Evolutionary conservation across 2,329 filamentous ascomycete species (phyloP), one percentile per base, ranked within the genome.

Genomic region (Alternaria gaisen): DNA sequence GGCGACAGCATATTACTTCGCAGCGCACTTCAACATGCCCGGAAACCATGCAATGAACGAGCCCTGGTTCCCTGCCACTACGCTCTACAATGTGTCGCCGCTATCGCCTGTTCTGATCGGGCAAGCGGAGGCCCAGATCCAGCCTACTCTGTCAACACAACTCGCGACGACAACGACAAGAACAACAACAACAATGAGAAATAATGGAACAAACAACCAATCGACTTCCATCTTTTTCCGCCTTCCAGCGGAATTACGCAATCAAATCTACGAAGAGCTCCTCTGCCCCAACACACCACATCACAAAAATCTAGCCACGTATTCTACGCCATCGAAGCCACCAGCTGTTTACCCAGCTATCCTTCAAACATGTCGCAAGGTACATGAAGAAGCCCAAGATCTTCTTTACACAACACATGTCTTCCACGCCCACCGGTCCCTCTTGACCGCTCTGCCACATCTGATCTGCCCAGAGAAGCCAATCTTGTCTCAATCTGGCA

Each of bases 241-340:
- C 16, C 81, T 91, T 1, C 84, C 90, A 24, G 81, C 82, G 3
- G 88, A 91, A 68, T 81, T 91, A 4, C 83, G 84, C 38, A 85
- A 89, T 56, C 83, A 90, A 70, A 85, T 91, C 32, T 86, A 83
- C 72, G 64, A 68, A 30, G 68, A 72, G 30, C 73, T 83, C 28
- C 73, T 84, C 16, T 72, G 67, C 46, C 60, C 72, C 16, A 55
- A 65, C 26, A 64, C 71, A 7, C 51, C 58, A 4, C 58, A 55
- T 18, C 48, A 65, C 5, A 58, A 57, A 6, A 34, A 53, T 5
- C 60, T 72, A 2, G 38, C 58, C 7, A 44, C 34, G 3, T 59
- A 48, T 42, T 51, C 40, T 48, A 67, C 11, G 43, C 54, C 38
- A 61, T 30, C 28, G 68, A 66, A 3, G 32, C 52, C 47, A 54